Percentiles rank a stretch among this genome's conserved stretches.
These are phyloP conservation scores for Tilletiaria anomala DNA, from an alignment of 1,284 basidiomycete species.

Conservation along the genomic window DNA sequence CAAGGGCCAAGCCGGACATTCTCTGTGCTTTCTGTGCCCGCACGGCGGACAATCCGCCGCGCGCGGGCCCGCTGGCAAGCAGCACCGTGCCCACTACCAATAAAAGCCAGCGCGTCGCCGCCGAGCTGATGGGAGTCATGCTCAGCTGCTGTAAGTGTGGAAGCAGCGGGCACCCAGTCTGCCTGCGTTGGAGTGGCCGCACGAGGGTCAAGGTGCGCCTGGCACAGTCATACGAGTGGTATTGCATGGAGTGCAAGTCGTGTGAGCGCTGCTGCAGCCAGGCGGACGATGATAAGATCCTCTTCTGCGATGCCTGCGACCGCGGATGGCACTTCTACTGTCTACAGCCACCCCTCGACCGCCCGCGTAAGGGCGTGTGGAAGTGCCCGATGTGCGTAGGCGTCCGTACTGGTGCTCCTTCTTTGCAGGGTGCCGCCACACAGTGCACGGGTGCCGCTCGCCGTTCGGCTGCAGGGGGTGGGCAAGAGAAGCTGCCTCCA, in stretches of 20 bases:
- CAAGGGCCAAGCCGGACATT: too few relatives aligned
- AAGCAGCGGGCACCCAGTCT: conserved; percentile 37
- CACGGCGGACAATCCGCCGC: too few relatives aligned
- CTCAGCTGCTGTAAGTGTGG: too few relatives aligned
- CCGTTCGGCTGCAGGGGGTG: conserved; percentile 2
- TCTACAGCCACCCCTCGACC: conserved; percentile 48
- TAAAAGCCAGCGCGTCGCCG: too few relatives aligned
- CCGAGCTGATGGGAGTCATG: too few relatives aligned
- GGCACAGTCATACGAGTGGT: conserved; percentile 63
- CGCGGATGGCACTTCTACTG: conserved; percentile 90
- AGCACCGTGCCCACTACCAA: too few relatives aligned
- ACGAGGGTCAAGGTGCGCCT: conserved; percentile 43
- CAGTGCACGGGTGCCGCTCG: neutral
- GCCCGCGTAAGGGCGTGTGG: conserved; percentile 15
- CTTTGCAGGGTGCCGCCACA: neutral
- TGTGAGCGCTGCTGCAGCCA: conserved; percentile 77
- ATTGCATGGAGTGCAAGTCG: conserved; percentile 80
- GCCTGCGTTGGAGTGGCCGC: conserved; percentile 27
- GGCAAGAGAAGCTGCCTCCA: conserved; percentile 1
- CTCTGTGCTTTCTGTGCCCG: too few relatives aligned
- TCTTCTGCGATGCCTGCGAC: conserved; percentile 91
- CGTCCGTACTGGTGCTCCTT: neutral
- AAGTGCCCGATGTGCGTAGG: conserved; percentile 23
- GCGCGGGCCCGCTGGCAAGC: too few relatives aligned
- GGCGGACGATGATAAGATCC: conserved; percentile 67